Conservation (phyloP, 2,329 filamentous ascomycete genomes). For the Penicillium hordei region DNA sequence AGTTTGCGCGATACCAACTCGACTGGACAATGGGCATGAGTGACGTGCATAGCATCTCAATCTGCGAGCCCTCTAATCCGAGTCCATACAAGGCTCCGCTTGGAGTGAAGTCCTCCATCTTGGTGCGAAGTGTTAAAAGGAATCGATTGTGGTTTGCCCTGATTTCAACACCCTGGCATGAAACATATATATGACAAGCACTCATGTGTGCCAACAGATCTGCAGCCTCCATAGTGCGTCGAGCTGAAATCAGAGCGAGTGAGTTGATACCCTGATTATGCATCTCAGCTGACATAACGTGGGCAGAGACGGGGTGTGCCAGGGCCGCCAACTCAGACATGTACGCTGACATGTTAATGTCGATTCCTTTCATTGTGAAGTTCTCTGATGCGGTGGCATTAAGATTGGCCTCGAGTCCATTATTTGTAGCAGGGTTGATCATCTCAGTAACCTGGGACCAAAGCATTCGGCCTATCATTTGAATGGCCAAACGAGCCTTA, state of each 20-base stretch:
- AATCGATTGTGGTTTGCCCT: slow-evolving; percentile 34
- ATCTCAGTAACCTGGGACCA: slow-evolving; percentile 64
- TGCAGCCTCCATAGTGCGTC: slow-evolving; percentile 57
- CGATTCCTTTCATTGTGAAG: slow-evolving; percentile 64
- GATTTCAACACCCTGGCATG: slow-evolving; percentile 61
- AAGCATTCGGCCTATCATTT: slow-evolving; percentile 62
- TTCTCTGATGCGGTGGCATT: slow-evolving; percentile 56
- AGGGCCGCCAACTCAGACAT: slow-evolving; percentile 63
- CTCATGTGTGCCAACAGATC: slow-evolving; percentile 58
- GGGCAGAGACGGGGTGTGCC: slow-evolving; percentile 60
- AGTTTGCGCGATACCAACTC: slow-evolving; percentile 14
- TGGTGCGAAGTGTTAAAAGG: slow-evolving; percentile 2
- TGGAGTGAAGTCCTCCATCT: slow-evolving; percentile 9
- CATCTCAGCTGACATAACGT: slow-evolving; percentile 67
- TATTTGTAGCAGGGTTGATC: slow-evolving; percentile 60
- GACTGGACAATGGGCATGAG: slow-evolving; percentile 10
- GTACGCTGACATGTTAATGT: slow-evolving; percentile 65
- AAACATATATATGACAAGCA: slow-evolving; percentile 54
- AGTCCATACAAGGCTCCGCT: slow-evolving; percentile 10
- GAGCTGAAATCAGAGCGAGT: slow-evolving; percentile 59
- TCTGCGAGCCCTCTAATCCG: slow-evolving; percentile 2
- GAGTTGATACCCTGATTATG: slow-evolving; percentile 67
- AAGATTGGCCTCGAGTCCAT: slow-evolving; percentile 64
- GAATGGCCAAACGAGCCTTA: slow-evolving; percentile 53
- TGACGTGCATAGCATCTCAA: not conserved